These are phyloP conservation scores for Stemphylium beticola DNA, from an alignment of 2,329 filamentous ascomycete genomes.

Conservation along the genomic window DNA sequence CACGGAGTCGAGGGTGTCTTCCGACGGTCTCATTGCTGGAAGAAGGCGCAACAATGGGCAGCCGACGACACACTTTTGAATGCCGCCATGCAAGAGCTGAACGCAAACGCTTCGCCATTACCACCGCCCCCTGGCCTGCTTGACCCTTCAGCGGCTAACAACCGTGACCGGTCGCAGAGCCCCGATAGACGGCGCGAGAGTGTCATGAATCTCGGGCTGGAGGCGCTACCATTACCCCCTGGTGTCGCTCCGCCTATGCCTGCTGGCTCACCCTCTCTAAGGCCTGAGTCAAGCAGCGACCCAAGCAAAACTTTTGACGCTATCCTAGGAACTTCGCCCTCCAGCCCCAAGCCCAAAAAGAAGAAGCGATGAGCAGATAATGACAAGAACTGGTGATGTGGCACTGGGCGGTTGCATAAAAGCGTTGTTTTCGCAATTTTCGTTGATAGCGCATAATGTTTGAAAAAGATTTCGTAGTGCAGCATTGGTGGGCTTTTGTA, in stretches of 20 bases:
- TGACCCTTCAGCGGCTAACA: conserved; percentile 24
- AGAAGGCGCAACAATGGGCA: conserved; percentile 67
- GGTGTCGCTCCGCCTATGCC: conserved; percentile 49
- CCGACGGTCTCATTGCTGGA: conserved; percentile 72
- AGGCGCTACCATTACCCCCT: conserved; percentile 54
- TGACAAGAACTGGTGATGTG: not conserved
- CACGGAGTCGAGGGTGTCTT: conserved; percentile 72
- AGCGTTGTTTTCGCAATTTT: not conserved
- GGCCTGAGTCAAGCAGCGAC: conserved; percentile 44
- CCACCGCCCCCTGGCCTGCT: conserved; percentile 41
- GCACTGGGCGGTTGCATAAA: conserved; percentile 3
- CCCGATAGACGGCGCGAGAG: conserved; percentile 49
- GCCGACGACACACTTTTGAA: conserved; percentile 44
- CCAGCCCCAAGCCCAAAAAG: conserved; percentile 38
- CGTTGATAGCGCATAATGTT: conserved; percentile 5
- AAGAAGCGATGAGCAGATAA: conserved; percentile 32
- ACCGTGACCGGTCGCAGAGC: conserved; percentile 35
- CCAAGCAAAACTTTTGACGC: conserved; percentile 58
- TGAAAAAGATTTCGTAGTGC: conserved; percentile 1
- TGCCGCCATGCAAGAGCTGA: conserved; percentile 45
- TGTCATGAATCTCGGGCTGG: conserved; percentile 54
- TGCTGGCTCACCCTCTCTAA: conserved; percentile 26
- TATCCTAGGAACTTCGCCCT: conserved; percentile 48
- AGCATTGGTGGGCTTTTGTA: conserved; percentile 4
- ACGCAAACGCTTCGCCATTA: conserved; percentile 36